Percentiles rank a stretch among this genome's conserved stretches.
Evolutionary conservation across 2,329 filamentous ascomycete genomes (phyloP).

Genomic region (Trichoderma breve): DNA sequence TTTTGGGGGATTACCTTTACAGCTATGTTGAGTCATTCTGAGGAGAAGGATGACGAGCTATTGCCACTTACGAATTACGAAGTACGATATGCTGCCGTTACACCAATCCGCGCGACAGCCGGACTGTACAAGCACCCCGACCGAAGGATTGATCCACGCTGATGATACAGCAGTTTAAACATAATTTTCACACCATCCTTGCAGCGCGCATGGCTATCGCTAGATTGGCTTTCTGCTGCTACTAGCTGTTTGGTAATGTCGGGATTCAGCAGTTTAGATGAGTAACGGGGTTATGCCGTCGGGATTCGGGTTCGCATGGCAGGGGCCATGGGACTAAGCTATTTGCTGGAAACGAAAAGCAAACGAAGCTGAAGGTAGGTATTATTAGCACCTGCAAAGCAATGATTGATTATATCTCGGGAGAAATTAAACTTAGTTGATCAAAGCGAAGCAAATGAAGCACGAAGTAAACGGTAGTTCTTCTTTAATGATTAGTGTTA

Average conservation of each 20-base stretch:
- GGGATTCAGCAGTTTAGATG: neutral
- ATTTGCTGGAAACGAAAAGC: neutral
- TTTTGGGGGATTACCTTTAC: neutral
- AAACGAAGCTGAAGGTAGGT: neutral
- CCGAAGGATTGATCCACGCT: neutral
- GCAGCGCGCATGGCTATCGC: neutral
- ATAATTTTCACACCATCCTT: neutral
- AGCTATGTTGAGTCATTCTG: neutral
- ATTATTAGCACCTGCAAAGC: neutral
- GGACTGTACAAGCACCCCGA: constrained; percentile 1
- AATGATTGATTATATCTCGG: neutral
- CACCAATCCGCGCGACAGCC: neutral
- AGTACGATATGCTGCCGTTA: neutral
- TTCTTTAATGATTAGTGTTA: neutral
- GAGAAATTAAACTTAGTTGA: neutral
- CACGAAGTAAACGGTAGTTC: neutral
- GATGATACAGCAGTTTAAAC: neutral
- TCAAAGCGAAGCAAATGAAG: neutral
- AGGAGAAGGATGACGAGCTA: neutral
- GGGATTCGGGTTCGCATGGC: constrained; percentile 4
- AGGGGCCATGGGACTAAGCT: neutral
- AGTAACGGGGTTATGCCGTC: neutral
- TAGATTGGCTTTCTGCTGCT: neutral
- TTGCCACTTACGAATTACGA: neutral
- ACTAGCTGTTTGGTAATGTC: neutral